Percentiles rank a stretch among this genome's conserved stretches.
phyloP scores from a whole-genome alignment of 2,329 filamentous ascomycete genomes.

The Pseudogymnoascus sp. region DNA sequence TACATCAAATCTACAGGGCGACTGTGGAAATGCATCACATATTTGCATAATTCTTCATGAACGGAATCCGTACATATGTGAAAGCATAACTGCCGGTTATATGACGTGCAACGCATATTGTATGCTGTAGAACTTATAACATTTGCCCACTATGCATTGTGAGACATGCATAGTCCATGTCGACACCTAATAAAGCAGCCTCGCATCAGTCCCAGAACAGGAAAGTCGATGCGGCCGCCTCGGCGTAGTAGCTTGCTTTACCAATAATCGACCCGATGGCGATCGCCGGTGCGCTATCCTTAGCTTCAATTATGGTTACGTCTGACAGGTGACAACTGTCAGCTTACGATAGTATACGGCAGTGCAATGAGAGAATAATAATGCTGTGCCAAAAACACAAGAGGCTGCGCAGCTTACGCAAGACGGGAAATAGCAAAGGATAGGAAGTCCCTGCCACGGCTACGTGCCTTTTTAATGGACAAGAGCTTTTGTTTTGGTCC shows the following conservation, averaged over 20 bases:
- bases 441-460: neutral
- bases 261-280: neutral
- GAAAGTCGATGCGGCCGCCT: constrained; percentile 5
- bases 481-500: neutral
- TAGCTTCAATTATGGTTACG: neutral
- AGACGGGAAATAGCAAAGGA: neutral
- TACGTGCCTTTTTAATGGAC: neutral
- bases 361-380: neutral
- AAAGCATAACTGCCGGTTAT: neutral
- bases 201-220: neutral
- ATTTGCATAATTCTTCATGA: neutral
- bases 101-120: neutral
- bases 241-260: neutral
- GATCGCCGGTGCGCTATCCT: neutral
- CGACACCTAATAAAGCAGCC: neutral
- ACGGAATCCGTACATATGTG: neutral
- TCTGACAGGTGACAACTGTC: neutral
- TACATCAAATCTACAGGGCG: neutral
- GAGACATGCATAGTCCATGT: neutral
- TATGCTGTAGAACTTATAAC: neutral
- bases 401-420: neutral
- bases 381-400: neutral
- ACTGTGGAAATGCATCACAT: neutral
- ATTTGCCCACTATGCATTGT: neutral
- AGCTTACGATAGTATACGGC: neutral